These are phyloP conservation scores for Crucibulum cyathiforme DNA, from an alignment of 1,284 basidiomycete genomes.

Conservation along the genomic window DNA sequence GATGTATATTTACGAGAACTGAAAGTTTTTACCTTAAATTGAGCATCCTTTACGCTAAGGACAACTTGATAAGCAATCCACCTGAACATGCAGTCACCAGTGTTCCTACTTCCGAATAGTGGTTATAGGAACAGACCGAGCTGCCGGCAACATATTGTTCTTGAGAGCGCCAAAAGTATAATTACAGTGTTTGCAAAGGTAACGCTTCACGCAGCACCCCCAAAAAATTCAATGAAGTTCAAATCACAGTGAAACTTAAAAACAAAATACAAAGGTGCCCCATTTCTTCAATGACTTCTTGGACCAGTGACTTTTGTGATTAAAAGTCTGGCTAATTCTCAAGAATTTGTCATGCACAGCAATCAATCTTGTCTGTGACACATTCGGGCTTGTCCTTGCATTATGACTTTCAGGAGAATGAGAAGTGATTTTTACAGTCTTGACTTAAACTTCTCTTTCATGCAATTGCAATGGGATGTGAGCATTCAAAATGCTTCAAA, in stretches of 20 bases:
- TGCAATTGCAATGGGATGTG: too few species aligned
- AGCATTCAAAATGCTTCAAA: too few species aligned
- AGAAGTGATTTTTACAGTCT: too few species aligned
- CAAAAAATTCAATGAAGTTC: not conserved
- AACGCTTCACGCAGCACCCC: not conserved
- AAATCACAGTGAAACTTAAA: not conserved
- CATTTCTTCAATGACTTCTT: not conserved
- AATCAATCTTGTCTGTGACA: too few species aligned
- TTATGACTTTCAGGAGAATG: too few species aligned
- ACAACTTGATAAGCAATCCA: not conserved
- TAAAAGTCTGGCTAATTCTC: too few species aligned
- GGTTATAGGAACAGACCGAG: not conserved
- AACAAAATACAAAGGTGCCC: not conserved
- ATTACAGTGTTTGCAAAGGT: not conserved
- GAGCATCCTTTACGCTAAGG: not conserved
- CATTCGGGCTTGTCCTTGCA: too few species aligned
- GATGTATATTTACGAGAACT: not conserved
- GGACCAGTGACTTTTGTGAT: not conserved
- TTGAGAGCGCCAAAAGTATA: not conserved
- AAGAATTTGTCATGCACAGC: too few species aligned
- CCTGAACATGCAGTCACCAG: not conserved
- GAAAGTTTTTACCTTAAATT: not conserved
- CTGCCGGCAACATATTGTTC: not conserved
- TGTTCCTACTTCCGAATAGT: not conserved
- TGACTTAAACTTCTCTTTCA: too few species aligned